phyloP scores from a whole-genome alignment of 148 eudicot species.

The Chenopodium suecicum region DNA sequence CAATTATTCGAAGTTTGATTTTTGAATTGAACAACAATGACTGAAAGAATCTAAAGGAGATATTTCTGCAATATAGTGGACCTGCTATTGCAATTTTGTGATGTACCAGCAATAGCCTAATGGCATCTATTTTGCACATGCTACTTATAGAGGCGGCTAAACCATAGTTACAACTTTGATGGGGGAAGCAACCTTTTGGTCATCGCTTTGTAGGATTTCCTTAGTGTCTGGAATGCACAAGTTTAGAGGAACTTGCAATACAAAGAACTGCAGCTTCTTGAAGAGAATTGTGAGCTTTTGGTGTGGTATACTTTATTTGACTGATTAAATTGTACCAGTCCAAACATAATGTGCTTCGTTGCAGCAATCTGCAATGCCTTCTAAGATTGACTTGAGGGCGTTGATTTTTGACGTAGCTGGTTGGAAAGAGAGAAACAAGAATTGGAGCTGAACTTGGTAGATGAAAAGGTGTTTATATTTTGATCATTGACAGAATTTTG shows the following conservation, averaged over 20 bases:
- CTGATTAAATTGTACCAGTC: background rate
- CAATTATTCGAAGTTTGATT: slow-evolving; percentile 37
- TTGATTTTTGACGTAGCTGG: background rate
- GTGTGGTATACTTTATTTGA: background rate
- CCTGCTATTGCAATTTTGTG: slow-evolving; percentile 12
- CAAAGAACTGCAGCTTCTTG: background rate
- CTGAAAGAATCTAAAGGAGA: slow-evolving; percentile 13
- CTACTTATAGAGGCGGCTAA: background rate
- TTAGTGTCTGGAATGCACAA: background rate
- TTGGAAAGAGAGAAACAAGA: background rate
- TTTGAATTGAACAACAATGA: slow-evolving; percentile 53
- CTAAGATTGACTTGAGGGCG: background rate
- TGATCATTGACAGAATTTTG: background rate
- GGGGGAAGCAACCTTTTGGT: background rate
- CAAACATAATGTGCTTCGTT: background rate
- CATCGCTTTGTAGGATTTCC: background rate
- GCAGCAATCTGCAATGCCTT: background rate
- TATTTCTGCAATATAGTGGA: background rate
- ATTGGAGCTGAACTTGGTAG: background rate
- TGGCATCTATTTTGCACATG: background rate
- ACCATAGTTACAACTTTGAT: background rate
- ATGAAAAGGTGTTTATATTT: background rate
- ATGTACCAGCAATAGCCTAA: background rate
- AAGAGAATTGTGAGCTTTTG: background rate
- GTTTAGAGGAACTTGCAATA: background rate